Conservation (phyloP, 192 early-diverging fungal species). For the Thoreauomyces humboldtii region DNA sequence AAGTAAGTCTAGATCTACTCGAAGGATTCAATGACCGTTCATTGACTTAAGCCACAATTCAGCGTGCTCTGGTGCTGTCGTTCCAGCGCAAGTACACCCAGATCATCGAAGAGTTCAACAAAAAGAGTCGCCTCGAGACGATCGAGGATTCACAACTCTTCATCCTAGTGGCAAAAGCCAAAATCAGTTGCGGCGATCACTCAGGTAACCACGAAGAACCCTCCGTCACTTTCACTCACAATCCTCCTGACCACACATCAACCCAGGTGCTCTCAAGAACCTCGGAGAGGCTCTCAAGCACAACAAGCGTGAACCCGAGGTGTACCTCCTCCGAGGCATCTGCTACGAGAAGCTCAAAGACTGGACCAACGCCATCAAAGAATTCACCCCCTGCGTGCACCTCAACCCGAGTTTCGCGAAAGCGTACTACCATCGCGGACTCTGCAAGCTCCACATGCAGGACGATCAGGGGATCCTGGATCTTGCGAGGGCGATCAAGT, state of each 20-base stretch:
- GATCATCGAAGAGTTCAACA: conserved; percentile 51
- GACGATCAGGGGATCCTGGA: conserved; percentile 40
- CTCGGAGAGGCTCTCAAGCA: conserved; percentile 38
- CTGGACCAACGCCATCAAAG: conserved; percentile 37
- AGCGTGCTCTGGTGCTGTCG: conserved; percentile 46
- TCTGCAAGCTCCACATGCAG: conserved; percentile 44
- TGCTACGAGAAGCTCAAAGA: conserved; percentile 49
- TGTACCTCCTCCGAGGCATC: conserved; percentile 55
- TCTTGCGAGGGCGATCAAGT: conserved; percentile 41
- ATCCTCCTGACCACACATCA: neutral
- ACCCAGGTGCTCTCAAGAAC: conserved; percentile 45
- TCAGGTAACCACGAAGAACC: conserved; percentile 35
- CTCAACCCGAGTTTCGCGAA: conserved; percentile 46
- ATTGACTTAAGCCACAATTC: neutral
- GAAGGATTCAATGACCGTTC: neutral
- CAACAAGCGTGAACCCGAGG: conserved; percentile 49
- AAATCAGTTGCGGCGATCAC: conserved; percentile 45
- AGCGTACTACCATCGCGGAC: conserved; percentile 54
- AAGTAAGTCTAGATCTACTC: conserved; percentile 25
- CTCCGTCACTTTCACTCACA: neutral
- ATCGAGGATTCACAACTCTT: conserved; percentile 46
- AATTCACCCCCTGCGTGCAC: conserved; percentile 44
- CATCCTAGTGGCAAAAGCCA: conserved; percentile 52
- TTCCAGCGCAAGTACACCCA: conserved; percentile 56
- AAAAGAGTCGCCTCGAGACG: conserved; percentile 34